These are phyloP conservation scores for Fragilaria radians DNA, from an alignment of 108 stramenopile species.

Conservation along the genomic window DNA sequence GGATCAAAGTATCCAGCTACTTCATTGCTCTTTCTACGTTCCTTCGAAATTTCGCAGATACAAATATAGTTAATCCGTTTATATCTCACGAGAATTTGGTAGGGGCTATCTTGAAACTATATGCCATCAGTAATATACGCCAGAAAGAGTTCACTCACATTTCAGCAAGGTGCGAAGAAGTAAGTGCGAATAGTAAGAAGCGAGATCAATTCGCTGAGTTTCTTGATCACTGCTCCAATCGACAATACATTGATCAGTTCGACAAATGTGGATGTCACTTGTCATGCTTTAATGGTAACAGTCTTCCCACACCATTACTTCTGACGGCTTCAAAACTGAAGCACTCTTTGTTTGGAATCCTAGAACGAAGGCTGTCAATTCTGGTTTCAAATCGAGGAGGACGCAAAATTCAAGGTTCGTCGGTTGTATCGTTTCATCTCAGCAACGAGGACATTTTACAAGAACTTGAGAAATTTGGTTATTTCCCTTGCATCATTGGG, in stretches of 20 bases:
- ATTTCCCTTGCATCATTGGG: not conserved
- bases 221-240: slow-evolving; percentile 63
- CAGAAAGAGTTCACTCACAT: no score
- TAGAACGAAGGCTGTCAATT: not conserved
- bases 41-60: no score
- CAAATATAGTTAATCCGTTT: no score
- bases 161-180: not conserved
- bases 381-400: not conserved
- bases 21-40: no score
- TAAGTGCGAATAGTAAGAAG: slow-evolving; percentile 10
- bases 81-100: no score
- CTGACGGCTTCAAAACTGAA: not conserved
- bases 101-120: no score
- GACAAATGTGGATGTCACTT: not conserved
- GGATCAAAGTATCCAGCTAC: no score
- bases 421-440: not conserved
- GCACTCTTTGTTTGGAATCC: not conserved
- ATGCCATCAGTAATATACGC: no score
- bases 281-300: not conserved
- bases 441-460: not conserved
- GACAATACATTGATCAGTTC: slow-evolving; percentile 11
- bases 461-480: not conserved
- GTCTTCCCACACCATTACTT: not conserved
- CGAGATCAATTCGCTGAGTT: slow-evolving; percentile 77
- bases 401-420: not conserved